phyloP scores from a whole-genome alignment of 1,139 yeast genomes.

The Pichia inconspicua region DNA sequence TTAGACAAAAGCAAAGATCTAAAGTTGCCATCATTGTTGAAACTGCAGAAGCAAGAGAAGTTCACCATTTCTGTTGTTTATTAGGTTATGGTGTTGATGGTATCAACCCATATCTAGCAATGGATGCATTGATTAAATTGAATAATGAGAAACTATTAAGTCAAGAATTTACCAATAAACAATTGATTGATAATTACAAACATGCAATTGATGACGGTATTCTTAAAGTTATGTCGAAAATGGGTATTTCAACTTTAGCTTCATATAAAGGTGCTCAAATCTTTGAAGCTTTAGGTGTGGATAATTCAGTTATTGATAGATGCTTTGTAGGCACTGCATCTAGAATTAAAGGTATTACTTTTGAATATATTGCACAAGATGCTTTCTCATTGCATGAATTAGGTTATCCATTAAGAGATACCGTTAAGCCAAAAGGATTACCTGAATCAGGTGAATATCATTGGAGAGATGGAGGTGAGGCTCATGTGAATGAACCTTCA shows the following conservation, averaged over 20 bases:
- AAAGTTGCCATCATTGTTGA: constrained; percentile 87
- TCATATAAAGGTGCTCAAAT: constrained; percentile 98
- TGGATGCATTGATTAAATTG: constrained; percentile 83
- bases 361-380: constrained; percentile 93
- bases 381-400: constrained; percentile 89
- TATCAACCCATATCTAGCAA: constrained; percentile 85
- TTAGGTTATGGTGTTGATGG: constrained; percentile 98
- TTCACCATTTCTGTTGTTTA: constrained; percentile 89
- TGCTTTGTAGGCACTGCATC: constrained; percentile 98
- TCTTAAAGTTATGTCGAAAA: constrained; percentile 94
- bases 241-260: constrained; percentile 97
- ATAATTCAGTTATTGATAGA: constrained; percentile 88
- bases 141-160: constrained; percentile 71
- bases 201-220: constrained; percentile 84
- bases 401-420: constrained; percentile 76
- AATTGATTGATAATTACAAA: constrained; percentile 69
- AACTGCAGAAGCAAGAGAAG: constrained; percentile 96
- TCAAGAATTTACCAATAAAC: constrained; percentile 46
- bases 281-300: constrained; percentile 93
- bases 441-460: constrained; percentile 97
- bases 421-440: constrained; percentile 62
- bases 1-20: constrained; percentile 92
- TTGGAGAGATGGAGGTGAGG: constrained; percentile 98
- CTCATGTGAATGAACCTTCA: constrained; percentile 88
- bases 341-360: constrained; percentile 90